Base-by-base conservation (phyloP, 352 stramenopile genomes). In the Elongisporangium prolatum region DNA sequence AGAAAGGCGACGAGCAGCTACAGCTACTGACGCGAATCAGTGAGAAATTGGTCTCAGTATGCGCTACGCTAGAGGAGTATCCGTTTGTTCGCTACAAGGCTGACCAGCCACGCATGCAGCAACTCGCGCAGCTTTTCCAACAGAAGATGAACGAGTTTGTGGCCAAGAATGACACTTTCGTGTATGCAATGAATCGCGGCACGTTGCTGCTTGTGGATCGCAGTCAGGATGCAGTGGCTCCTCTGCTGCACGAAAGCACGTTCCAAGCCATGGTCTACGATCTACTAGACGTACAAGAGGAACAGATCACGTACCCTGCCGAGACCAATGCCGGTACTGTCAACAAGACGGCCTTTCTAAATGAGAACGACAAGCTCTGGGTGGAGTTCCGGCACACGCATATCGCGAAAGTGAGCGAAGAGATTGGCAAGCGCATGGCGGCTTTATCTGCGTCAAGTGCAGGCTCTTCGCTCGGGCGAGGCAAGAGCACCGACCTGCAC, bases 191-290 rank as follows among this genome's bases (percentile, higher is more conserved):
- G 0, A 94, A 92, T 48, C 79, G 94, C 21, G 88, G 91, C 0
- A 99, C 96, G 0, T 56, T 99, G 6, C 72, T 99, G 1, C 83
- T 99, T 24, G 74, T 99, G 50, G 96, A 99, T 73, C 80, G 97
- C 52, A 83, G 86, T 3, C 86, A 97, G 61, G 97, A 99, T 72
- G 84, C 89, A 48, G 73, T 99, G 20, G 90, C 95, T 14, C 97
- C 97, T 0, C 73, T 99, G 37, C 96, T 99, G 69, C 97, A 99
- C 70, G 96, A 99, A 66, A 98, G 98, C 72, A 98, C 89, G 2
- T 99, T 99, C 70, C 96, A 99, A 71, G 89, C 95, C 1, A 95
- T 99, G 83, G 91, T 98, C 16, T 96, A 99, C 65, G 96, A 99
- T 61, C 69, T 99, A 21, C 76, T 99, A 6, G 70, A 85, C 4